phyloP scores from a whole-genome alignment of 345 rosid species.

The Erodium maritimum region DNA sequence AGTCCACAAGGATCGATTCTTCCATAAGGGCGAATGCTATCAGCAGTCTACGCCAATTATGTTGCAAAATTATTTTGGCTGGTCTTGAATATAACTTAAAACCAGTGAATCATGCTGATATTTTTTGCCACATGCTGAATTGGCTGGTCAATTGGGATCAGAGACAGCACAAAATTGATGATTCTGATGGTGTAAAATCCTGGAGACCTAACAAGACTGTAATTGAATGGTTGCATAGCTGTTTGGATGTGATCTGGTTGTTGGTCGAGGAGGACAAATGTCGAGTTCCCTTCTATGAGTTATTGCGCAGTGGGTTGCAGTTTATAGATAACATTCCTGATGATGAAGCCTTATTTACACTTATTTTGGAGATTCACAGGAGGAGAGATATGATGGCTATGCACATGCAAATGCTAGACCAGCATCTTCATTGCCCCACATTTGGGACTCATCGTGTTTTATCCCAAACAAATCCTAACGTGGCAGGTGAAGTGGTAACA shows the following conservation, averaged over 20 bases:
- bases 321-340: conserved; percentile 92
- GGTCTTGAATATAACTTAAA: conserved; percentile 63
- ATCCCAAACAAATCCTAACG: conserved; percentile 52
- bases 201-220: conserved; percentile 66
- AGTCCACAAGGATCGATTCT: conserved; percentile 23
- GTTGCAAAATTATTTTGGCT: conserved; percentile 79
- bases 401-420: conserved; percentile 98
- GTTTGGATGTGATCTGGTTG: conserved; percentile 90
- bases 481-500: conserved; percentile 56
- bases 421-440: conserved; percentile 92
- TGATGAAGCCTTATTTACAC: conserved; percentile 90
- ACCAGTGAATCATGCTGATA: conserved; percentile 75
- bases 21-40: conserved; percentile 46
- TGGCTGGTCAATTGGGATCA: conserved; percentile 98
- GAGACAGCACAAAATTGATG: conserved; percentile 56
- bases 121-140: conserved; percentile 67
- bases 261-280: conserved; percentile 84
- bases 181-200: conserved; percentile 41
- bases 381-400: conserved; percentile 94
- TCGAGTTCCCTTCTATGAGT: conserved; percentile 89
- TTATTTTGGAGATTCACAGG: conserved; percentile 88
- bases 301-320: conserved; percentile 84
- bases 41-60: conserved; percentile 68
- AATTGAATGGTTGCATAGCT: conserved; percentile 76
- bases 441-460: conserved; percentile 86